Conservation (phyloP, 371 early-diverging fungal species). For the Mucor piriformis region DNA sequence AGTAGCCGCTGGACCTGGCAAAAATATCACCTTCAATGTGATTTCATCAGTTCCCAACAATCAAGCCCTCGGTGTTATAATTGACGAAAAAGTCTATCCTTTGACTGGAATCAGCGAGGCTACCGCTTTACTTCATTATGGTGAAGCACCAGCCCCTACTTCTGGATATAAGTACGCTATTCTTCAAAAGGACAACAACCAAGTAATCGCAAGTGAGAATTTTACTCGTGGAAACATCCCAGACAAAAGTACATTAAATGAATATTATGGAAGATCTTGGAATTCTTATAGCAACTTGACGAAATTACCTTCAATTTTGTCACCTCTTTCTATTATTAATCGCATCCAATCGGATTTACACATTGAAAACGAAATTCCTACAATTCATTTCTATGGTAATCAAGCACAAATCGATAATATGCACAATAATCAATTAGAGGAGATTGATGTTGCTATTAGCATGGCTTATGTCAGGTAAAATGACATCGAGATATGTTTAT, state of each 20-base stretch:
- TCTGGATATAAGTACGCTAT: constrained; percentile 16
- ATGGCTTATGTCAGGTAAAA: constrained; percentile 36
- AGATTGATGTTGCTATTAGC: constrained; percentile 17
- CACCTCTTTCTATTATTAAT: constrained; percentile 2
- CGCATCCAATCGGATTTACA: constrained; percentile 15
- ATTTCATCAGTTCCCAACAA: too few relatives aligned
- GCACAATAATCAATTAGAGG: constrained; percentile 21
- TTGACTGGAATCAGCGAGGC: too few relatives aligned
- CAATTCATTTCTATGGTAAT: constrained; percentile 25
- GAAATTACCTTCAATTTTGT: constrained; percentile 1
- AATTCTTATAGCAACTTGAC: constrained; percentile 2
- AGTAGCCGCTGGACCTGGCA: too few relatives aligned
- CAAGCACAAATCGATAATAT: constrained; percentile 19
- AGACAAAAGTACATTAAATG: constrained; percentile 7
- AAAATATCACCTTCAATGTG: too few relatives aligned
- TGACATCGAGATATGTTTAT: too few relatives aligned
- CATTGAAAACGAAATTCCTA: constrained; percentile 26
- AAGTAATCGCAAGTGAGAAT: constrained; percentile 2
- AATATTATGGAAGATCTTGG: constrained; percentile 22
- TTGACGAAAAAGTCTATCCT: too few relatives aligned
- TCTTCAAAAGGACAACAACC: not conserved
- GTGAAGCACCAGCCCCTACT: constrained; percentile 19
- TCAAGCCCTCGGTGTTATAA: too few relatives aligned
- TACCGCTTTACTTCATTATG: not conserved
- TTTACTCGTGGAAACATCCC: constrained; percentile 5